Percentiles rank a stretch among this genome's conserved stretches.
Evolutionary conservation across 768 basidiomycete genomes (phyloP).

Genomic region (Dioszegia crocea): DNA sequence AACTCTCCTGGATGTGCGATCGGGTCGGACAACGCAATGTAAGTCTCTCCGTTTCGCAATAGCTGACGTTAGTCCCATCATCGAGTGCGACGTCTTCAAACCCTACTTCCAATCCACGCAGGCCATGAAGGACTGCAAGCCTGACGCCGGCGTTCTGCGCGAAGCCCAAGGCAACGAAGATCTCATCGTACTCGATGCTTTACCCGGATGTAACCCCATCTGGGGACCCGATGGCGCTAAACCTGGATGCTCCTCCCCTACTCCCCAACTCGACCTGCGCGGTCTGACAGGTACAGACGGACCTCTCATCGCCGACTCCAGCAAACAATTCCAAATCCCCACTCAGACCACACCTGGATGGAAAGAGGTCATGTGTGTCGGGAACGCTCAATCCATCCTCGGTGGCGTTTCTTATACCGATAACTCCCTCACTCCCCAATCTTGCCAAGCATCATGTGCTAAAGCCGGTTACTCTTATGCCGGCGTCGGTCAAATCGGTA

Average conservation of each 20-base stretch:
- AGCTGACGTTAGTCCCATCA: constrained; percentile 21
- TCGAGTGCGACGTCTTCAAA: constrained; percentile 25
- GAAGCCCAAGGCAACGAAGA: constrained; percentile 28
- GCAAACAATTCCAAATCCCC: constrained; percentile 15
- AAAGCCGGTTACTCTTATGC: constrained; percentile 14
- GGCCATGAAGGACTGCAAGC: constrained; percentile 24
- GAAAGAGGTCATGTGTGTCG: constrained; percentile 29
- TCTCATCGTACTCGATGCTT: constrained; percentile 16
- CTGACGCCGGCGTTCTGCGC: constrained; percentile 27
- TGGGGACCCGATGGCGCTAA: constrained; percentile 35
- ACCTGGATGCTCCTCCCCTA: constrained; percentile 29
- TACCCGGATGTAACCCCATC: constrained; percentile 44
- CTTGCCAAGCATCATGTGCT: constrained; percentile 19
- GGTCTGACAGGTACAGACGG: constrained; percentile 31
- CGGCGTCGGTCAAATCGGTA: background rate
- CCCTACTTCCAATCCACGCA: constrained; percentile 15
- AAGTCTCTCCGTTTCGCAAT: constrained; percentile 2
- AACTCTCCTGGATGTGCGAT: constrained; percentile 44
- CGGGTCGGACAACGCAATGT: constrained; percentile 18
- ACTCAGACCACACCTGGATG: constrained; percentile 31
- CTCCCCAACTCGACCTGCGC: constrained; percentile 23
- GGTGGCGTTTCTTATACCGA: constrained; percentile 14
- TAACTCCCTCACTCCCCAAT: constrained; percentile 7
- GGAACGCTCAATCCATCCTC: background rate
- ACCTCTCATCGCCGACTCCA: constrained; percentile 13